phyloP scores from a whole-genome alignment of 345 rosid species.

The Gossypium bickii region DNA sequence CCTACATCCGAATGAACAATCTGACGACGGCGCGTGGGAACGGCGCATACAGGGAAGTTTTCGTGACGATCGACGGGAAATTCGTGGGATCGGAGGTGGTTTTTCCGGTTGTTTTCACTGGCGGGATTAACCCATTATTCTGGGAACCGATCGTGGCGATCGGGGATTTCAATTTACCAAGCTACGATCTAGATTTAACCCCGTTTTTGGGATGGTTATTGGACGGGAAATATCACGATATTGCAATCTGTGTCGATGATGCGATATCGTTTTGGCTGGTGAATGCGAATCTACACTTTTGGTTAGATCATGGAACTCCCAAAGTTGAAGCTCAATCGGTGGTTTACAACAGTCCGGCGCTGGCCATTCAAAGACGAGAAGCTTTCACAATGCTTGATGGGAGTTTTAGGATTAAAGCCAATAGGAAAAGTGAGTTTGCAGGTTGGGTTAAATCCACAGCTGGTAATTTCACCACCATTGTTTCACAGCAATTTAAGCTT shows the following conservation, averaged over 20 bases:
- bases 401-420: conserved; percentile 44
- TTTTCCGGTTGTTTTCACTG: conserved; percentile 76
- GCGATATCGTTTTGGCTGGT: conserved; percentile 81
- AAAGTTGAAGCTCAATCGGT: conserved; percentile 40
- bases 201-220: conserved; percentile 62
- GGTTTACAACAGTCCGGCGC: conserved; percentile 26
- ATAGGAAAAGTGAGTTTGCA: conserved; percentile 34
- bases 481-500: conserved; percentile 37
- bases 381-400: conserved; percentile 60
- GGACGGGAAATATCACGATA: conserved; percentile 55
- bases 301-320: conserved; percentile 45
- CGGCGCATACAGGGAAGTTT: conserved; percentile 69
- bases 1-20: conserved; percentile 56
- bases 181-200: conserved; percentile 69
- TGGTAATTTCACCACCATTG: conserved; percentile 59
- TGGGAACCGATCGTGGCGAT: conserved; percentile 83
- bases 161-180: conserved; percentile 70
- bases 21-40: conserved; percentile 55
- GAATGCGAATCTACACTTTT: conserved; percentile 72
- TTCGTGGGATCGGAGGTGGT: conserved; percentile 70
- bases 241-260: conserved; percentile 48
- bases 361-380: conserved; percentile 29
- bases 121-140: conserved; percentile 79
- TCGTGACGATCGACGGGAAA: conserved; percentile 56
- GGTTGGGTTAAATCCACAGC: conserved; percentile 71